Base-by-base conservation (phyloP, 2,329 filamentous ascomycete species). In the Anisogramma anomala region DNA sequence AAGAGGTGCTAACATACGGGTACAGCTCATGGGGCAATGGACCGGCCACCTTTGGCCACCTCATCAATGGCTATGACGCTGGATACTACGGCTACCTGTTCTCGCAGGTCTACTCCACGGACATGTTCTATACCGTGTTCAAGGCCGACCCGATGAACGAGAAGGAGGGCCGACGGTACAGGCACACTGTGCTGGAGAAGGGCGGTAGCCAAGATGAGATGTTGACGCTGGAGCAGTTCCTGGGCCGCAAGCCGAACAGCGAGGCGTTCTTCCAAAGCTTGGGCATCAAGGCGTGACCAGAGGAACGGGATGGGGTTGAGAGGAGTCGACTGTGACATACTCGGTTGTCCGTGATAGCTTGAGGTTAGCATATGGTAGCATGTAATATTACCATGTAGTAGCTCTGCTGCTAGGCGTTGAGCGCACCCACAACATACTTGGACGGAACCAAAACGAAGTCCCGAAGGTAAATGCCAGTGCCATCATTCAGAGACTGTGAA, bases 41-140 rank as follows among this genome's bases (percentile, higher is more conserved):
- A 10, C 77, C 88, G 54, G 82, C 83, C 5, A 85, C 79, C 0
- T 88, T 91, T 54, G 83, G 84, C 13, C 84, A 91, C 60, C 68
- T 89, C 48, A 84, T 89, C 46, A 83, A 83, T 39, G 84, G 84
- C 2, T 91, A 91, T 54, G 84, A 89, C 58, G 84, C 84, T 22
- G 83, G 84, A 32, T 89, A 89, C 64, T 91, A 91, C 59, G 77
- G 77, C 52, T 82, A 82, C 55, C 63, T 82, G 25, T 81, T 74
- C 48, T 85, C 80, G 1, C 74, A 85, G 58, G 85, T 91, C 14
- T 91, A 88, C 63, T 84, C 79, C 17, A 74, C 81, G 19, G 84
- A 93, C 60, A 89, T 93, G 83, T 93, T 89, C 68, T 78, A 84
- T 62, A 73, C 73, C 0, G 79, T 83, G 34, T 91, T 91, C 65